Evolutionary conservation across 2,329 filamentous ascomycete species (phyloP).

Genomic region (Colletotrichum tofieldiae): DNA sequence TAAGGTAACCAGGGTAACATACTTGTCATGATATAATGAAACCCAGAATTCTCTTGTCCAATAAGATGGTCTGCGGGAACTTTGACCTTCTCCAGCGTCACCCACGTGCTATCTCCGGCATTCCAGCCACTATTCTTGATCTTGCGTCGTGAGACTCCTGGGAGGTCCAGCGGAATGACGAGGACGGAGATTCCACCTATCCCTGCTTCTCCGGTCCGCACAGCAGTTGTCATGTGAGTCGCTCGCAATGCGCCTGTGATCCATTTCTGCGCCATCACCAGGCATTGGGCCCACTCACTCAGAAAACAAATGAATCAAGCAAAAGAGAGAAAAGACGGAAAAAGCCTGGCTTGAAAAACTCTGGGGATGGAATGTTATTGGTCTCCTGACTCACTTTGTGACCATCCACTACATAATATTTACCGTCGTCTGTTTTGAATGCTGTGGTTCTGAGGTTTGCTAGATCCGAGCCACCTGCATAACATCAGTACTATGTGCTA

Average conservation of each 20-base stretch:
- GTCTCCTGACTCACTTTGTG: conserved; percentile 54
- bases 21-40: conserved; percentile 69
- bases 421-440: conserved; percentile 57
- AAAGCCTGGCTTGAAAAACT: no score
- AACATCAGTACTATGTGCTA: neutral
- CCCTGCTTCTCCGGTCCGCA: conserved; percentile 70
- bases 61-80: conserved; percentile 69
- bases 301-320: no score
- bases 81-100: conserved; percentile 70
- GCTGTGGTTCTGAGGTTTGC: conserved; percentile 75
- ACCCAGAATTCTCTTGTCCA: conserved; percentile 69
- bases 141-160: conserved; percentile 65
- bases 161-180: conserved; percentile 66
- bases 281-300: no score
- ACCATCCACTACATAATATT: conserved; percentile 73
- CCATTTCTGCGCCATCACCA: conserved; percentile 67
- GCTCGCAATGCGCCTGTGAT: conserved; percentile 75
- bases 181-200: conserved; percentile 69
- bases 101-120: conserved; percentile 72
- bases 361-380: no score
- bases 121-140: conserved; percentile 75
- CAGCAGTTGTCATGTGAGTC: conserved; percentile 74
- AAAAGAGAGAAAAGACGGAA: no score
- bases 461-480: conserved; percentile 57
- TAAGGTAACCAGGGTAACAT: neutral